phyloP scores from a whole-genome alignment of 2,329 filamentous ascomycete genomes.

The Colletotrichum sidae region DNA sequence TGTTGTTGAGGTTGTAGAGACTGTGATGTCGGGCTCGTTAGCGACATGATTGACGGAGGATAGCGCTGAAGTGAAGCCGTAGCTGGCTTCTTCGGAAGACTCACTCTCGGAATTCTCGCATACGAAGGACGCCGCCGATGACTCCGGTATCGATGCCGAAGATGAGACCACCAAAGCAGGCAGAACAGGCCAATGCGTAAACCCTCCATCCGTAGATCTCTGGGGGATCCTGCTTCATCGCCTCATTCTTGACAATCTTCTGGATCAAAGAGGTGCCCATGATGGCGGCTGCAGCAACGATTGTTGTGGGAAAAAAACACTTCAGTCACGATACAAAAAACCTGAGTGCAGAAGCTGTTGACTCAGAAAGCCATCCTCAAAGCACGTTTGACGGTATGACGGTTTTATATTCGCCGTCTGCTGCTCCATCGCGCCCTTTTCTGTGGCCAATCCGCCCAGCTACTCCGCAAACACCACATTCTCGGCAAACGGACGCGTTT shows the following conservation, averaged over 20 bases:
- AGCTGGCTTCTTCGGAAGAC: background rate
- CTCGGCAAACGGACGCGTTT: too few species aligned
- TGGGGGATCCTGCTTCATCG: constrained; percentile 36
- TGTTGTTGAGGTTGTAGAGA: constrained; percentile 33
- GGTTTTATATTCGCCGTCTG: too few species aligned
- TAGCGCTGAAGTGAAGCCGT: too few species aligned
- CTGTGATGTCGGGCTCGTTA: constrained; percentile 8
- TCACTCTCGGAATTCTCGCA: constrained; percentile 40
- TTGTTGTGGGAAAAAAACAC: background rate
- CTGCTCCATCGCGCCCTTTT: too few species aligned
- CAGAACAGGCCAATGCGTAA: constrained; percentile 35
- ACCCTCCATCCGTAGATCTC: constrained; percentile 37
- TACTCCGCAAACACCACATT: too few species aligned
- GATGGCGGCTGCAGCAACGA: background rate
- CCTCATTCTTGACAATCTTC: constrained; percentile 36
- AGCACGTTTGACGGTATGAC: too few species aligned
- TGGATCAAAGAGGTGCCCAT: constrained; percentile 31
- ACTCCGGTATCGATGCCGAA: constrained; percentile 43
- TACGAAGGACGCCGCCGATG: constrained; percentile 43
- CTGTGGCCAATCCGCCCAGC: too few species aligned
- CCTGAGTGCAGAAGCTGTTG: too few species aligned
- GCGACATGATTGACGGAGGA: too few species aligned
- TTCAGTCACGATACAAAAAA: too few species aligned
- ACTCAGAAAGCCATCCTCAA: too few species aligned
- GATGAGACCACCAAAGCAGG: constrained; percentile 36